Evolutionary conservation across 148 eudicot genomes (phyloP).

Genomic region (Chenopodium formosanum): DNA sequence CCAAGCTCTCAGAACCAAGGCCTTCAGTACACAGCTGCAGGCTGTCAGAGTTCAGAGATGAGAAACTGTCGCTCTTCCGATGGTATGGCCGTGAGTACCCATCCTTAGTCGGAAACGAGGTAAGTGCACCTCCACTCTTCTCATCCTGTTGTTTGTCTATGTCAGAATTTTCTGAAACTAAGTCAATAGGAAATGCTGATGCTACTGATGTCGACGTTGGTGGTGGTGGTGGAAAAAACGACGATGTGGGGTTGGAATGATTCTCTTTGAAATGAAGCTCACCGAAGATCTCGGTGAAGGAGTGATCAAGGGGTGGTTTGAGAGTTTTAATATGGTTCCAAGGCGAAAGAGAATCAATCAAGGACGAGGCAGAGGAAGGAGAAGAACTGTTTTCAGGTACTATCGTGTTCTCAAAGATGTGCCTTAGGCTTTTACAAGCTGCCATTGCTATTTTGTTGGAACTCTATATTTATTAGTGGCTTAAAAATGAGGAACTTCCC

Average conservation of each 20-base stretch:
- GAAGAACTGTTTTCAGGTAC: conserved; percentile 37
- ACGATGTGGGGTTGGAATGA: conserved; percentile 1
- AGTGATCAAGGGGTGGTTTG: conserved; percentile 40
- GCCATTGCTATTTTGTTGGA: conserved; percentile 45
- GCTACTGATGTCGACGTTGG: conserved; percentile 17
- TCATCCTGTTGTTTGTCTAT: conserved; percentile 12
- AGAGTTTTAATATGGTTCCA: conserved; percentile 46
- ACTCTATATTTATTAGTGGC: neutral
- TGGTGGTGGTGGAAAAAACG: conserved; percentile 13
- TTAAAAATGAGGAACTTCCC: neutral
- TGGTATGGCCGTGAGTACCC: conserved; percentile 30
- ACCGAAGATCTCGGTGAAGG: conserved; percentile 65
- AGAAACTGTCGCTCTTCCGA: conserved; percentile 49
- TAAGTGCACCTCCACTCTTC: conserved; percentile 8
- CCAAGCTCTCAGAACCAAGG: conserved; percentile 83
- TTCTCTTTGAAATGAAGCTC: conserved; percentile 57
- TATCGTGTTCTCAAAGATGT: conserved; percentile 59
- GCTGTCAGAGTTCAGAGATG: conserved; percentile 60
- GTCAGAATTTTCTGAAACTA: neutral
- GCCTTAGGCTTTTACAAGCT: conserved; percentile 63
- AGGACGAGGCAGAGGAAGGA: conserved; percentile 27
- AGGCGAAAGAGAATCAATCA: conserved; percentile 47
- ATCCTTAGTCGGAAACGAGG: conserved; percentile 1
- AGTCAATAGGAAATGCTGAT: neutral
- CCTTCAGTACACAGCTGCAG: conserved; percentile 84